Evolutionary conservation across 1,139 yeast genomes (phyloP), one percentile per base, ranked within the genome.

Genomic region (Oligophagozyma castellii): DNA sequence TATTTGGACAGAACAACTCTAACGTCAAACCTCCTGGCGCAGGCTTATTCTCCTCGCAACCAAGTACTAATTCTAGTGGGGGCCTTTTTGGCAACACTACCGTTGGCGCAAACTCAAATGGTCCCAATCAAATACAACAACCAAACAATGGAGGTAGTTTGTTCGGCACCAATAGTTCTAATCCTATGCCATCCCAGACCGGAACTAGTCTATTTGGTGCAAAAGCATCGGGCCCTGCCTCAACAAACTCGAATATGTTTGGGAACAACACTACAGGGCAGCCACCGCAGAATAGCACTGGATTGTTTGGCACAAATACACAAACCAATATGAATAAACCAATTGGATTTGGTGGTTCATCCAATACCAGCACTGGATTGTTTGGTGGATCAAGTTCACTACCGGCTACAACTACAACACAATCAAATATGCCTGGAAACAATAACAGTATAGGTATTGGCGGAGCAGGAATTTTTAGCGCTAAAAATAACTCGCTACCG

Each of bases 361-460:
- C 26, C 10, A 24, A 19, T 3, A 29, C 47, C n/a, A 55, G 55
- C 14, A 56, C 59, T 39, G 65, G 65, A 26, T 41, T 40, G 12
- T 27, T 38, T 14, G 33, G 35, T 23, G 39, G 63, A n/a, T n/a
- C n/a, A n/a, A n/a, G n/a, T n/a, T n/a, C n/a, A n/a, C 20, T 18
- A 18, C 20, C 20, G 20, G 20, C 20, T 10, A 7, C 10, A 10
- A 10, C 10, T 7, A 18, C 10, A n/a, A n/a, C n/a, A n/a, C n/a
- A n/a, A n/a, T n/a, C n/a, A n/a, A n/a, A n/a, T n/a, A n/a, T n/a
- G n/a, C n/a, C n/a, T n/a, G n/a, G n/a, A n/a, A n/a, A n/a, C n/a
- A n/a, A n/a, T n/a, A n/a, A n/a, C n/a, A n/a, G n/a, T n/a, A n/a
- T n/a, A n/a, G n/a, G n/a, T n/a, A n/a, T n/a, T n/a, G n/a, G n/a